Base-by-base conservation (phyloP, 2,329 filamentous ascomycete genomes). In the Clathrospora elynae region DNA sequence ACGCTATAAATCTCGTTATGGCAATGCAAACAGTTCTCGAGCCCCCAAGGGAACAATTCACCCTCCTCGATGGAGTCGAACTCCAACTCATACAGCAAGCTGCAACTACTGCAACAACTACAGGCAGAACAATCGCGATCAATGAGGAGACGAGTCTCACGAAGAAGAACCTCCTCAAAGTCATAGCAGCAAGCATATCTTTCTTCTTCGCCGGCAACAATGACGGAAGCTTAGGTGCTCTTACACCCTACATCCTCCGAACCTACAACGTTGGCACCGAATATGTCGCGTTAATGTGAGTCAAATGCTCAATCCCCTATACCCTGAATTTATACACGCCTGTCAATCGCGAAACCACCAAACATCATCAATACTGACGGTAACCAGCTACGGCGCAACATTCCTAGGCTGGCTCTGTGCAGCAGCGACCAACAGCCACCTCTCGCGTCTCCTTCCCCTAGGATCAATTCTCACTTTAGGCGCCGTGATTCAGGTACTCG, bases 181-280 rank as follows among this genome's bases (percentile, higher is more conserved):
- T 85, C 2, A 39, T 78, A 24, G 49, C 44, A 26, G 4, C 72
- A 66, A 33, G 77, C 0, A 78, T 84, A 49, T 82, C 81, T 0
- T 86, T 86, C 69, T 84, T 86, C 57, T 80, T 83, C 19, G 81
- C 83, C 0, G 83, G 84, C 0, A 73, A 81, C 33, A 86, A 85
- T 42, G 84, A 86, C 59, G 83, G 83, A 20, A 83, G 78, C 46
- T 70, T 86, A 1, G 84, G 84, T 2, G 76, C 83, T 1, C 51
- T 87, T 10, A 77, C 86, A 1, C 84, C 83, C 0, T 84, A 86
- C 55, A 74, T 86, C 7, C 74, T 86, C 3, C 72, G 75, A 4
- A 75, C 77, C 3, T 84, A 85, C 55, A 49, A 70, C 4, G 75
- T 84, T 31, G 75, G 67, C 9, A 83, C 79, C 0, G 76, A 56